Evolutionary conservation across 257 asterid species (phyloP).

Genomic region (Echites panduratus): DNA sequence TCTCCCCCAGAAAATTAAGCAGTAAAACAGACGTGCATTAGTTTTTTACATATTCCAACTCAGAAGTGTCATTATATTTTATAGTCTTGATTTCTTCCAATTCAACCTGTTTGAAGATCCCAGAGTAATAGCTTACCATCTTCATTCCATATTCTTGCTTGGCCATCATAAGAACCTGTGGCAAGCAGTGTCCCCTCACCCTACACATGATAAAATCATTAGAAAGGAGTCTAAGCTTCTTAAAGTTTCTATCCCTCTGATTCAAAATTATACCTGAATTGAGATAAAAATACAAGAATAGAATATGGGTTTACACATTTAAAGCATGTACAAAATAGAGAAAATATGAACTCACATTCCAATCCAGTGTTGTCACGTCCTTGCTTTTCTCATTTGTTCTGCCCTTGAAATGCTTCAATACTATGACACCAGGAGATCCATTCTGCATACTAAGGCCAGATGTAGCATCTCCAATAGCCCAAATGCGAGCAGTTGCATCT

Average conservation of each 20-base stretch:
- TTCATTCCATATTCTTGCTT: slow-evolving; percentile 93
- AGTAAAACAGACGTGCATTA: background rate
- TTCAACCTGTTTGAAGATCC: background rate
- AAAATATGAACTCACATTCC: slow-evolving; percentile 64
- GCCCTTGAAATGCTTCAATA: slow-evolving; percentile 83
- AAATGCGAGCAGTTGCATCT: slow-evolving; percentile 96
- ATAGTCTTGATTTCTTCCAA: slow-evolving; percentile 12
- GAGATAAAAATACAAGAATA: background rate
- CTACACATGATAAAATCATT: slow-evolving; percentile 33
- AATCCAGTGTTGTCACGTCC: slow-evolving; percentile 98
- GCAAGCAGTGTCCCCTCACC: slow-evolving; percentile 91
- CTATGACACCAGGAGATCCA: slow-evolving; percentile 52
- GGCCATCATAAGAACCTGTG: slow-evolving; percentile 98
- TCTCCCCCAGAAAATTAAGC: background rate
- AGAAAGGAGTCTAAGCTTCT: background rate
- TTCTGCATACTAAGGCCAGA: slow-evolving; percentile 58
- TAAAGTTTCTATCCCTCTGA: background rate
- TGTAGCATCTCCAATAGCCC: slow-evolving; percentile 66
- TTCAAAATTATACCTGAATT: background rate
- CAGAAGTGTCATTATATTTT: background rate
- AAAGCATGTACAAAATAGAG: background rate
- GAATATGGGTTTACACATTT: background rate
- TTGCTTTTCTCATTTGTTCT: slow-evolving; percentile 90
- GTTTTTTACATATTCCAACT: background rate
- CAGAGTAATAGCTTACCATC: slow-evolving; percentile 51